Base-by-base conservation (phyloP, 2,329 filamentous ascomycete species). In the Trichoderma simmonsii region DNA sequence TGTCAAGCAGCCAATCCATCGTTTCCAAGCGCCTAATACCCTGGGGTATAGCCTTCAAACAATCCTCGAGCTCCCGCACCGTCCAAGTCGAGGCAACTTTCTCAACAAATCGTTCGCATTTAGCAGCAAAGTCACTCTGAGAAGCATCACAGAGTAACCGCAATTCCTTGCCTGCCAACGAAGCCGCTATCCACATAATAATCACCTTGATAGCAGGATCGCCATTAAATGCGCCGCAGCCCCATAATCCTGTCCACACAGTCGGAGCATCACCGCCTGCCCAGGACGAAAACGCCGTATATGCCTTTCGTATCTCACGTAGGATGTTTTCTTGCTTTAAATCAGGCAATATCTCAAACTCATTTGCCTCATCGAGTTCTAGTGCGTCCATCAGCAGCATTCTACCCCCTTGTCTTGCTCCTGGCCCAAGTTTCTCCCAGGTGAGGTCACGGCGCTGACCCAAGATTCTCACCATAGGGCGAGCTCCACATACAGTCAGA, bases 361-460 rank as follows among this genome's bases (percentile, higher is more conserved):
- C 65, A 4, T 76, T 73, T 2, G 74, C 71, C 72, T 78, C 75
- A 57, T 82, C 80, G 63, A 81, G 77, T 71, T 82, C 81, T 6
- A 82, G 71, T 0, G 80, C 80, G 39, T 82, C 81, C 80, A 82
- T 81, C 39, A 82, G 79, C 6, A 82, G 72, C 67, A 82, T 78
- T 5, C 75, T 75, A 6, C 79, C 78, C 5, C 79, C 77, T 12
- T 36, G 65, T 73, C 76, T 76, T 3, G 48, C 51, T 1, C 57
- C 14, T 1, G 54, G 24, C 2, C 59, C 61, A 28, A 76, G 62
- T 9, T 26, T 6, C 1, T 57, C 61, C 79, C 77, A 81, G 12
- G 71, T 61, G 15, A 81, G 75, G 12, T 79, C 73, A 9, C 80
- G 76, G 3, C 78, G 72, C 67, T 81, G 77, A 0, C 80, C 80